Percentiles rank a stretch among this genome's conserved stretches.
phyloP scores from a whole-genome alignment of 257 asterid genomes.

The Linaria vulgaris region DNA sequence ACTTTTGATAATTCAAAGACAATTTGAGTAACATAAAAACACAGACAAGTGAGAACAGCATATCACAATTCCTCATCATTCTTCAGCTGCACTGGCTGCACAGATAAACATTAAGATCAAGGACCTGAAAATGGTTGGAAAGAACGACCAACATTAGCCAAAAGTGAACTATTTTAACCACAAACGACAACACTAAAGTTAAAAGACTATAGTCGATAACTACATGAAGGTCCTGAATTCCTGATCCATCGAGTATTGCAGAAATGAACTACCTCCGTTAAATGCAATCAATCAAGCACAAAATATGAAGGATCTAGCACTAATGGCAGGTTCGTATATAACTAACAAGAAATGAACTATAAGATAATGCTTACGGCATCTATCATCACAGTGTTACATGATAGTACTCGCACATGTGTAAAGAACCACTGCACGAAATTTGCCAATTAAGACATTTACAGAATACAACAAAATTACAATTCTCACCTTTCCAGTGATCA shows the following conservation, averaged over 20 bases:
- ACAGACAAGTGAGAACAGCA: not conserved
- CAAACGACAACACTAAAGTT: too few relatives aligned
- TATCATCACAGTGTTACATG: too few relatives aligned
- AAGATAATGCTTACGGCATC: too few relatives aligned
- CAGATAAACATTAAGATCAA: conserved; percentile 6
- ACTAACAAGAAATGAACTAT: too few relatives aligned
- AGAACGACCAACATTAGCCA: not conserved
- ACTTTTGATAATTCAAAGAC: not conserved
- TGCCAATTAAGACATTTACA: too few relatives aligned
- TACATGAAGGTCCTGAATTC: too few relatives aligned
- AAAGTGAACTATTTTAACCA: not conserved
- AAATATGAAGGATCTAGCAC: not conserved
- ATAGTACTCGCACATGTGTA: not conserved
- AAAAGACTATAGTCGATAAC: too few relatives aligned
- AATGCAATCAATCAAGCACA: not conserved
- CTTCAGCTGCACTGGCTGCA: conserved; percentile 12
- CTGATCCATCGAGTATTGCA: too few relatives aligned
- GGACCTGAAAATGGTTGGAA: not conserved
- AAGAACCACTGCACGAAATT: not conserved
- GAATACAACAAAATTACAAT: conserved; percentile 1
- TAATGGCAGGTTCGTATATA: too few relatives aligned
- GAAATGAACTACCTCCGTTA: too few relatives aligned
- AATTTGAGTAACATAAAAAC: not conserved
- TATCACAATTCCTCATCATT: not conserved
- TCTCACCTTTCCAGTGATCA: conserved; percentile 67